Percentiles rank a stretch among this genome's conserved stretches.
Conservation (phyloP, 2,329 filamentous ascomycete genomes). For the Verticillium dahliae region DNA sequence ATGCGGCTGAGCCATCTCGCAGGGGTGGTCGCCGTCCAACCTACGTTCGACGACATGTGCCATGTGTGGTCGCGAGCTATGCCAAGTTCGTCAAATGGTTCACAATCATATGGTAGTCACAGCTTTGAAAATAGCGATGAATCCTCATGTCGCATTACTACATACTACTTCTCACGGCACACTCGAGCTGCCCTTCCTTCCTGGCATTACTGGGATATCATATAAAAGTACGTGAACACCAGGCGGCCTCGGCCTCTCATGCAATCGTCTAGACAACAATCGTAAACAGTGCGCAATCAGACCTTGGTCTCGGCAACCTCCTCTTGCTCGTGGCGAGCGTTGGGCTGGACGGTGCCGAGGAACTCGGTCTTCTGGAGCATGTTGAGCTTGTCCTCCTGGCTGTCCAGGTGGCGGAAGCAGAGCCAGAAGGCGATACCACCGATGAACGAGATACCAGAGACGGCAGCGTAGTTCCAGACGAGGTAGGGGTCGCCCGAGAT, state of each 20-base stretch:
- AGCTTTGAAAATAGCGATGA: neutral
- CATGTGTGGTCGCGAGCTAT: too few relatives aligned
- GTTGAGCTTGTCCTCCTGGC: slow-evolving; percentile 63
- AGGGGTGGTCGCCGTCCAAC: too few relatives aligned
- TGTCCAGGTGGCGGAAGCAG: slow-evolving; percentile 58
- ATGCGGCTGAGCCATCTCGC: too few relatives aligned
- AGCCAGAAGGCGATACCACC: slow-evolving; percentile 64
- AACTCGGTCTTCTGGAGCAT: slow-evolving; percentile 43
- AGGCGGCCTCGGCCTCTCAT: neutral
- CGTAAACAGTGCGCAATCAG: neutral
- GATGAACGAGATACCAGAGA: slow-evolving; percentile 55
- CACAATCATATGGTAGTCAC: neutral
- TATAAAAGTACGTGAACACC: neutral
- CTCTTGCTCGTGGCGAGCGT: slow-evolving; percentile 8
- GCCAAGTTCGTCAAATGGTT: too few relatives aligned
- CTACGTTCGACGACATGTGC: too few relatives aligned
- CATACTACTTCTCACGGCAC: neutral
- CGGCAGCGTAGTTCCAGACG: slow-evolving; percentile 64
- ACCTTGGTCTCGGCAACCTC: neutral
- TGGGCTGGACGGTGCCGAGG: slow-evolving; percentile 32
- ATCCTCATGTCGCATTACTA: neutral
- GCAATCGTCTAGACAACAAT: neutral
- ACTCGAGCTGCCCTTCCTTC: neutral
- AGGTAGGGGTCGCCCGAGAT: slow-evolving; percentile 58
- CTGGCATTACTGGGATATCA: neutral